Evolutionary conservation across 1,139 yeast genomes (phyloP).

Genomic region (Geotrichum citri-aurantii): DNA sequence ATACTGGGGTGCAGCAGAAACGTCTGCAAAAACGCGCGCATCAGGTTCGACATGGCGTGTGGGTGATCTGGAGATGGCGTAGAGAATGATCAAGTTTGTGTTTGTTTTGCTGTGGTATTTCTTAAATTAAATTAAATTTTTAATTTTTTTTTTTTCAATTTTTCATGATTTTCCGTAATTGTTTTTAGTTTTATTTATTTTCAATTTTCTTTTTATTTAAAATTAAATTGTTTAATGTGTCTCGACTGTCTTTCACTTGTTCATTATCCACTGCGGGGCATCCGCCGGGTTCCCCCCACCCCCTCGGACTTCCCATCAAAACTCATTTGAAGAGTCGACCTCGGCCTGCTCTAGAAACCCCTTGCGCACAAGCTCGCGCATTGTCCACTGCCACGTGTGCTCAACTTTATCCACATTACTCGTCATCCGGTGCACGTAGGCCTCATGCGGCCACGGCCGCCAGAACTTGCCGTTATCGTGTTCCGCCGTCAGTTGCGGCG

Average conservation of each 20-base stretch:
- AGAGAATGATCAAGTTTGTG: no score
- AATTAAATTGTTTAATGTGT: no score
- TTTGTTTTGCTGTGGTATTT: no score
- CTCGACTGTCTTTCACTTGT: no score
- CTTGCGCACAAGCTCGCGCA: constrained; percentile 52
- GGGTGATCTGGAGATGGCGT: no score
- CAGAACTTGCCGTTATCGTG: constrained; percentile 61
- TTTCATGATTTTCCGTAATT: background rate
- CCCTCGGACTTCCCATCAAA: background rate
- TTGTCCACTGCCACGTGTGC: constrained; percentile 81
- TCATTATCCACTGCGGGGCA: background rate
- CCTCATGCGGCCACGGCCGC: constrained; percentile 52
- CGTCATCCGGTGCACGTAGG: constrained; percentile 48
- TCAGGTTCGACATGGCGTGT: background rate
- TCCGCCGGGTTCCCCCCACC: no score
- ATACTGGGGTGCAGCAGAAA: background rate
- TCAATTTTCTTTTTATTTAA: no score
- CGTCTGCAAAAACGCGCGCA: background rate
- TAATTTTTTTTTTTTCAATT: background rate
- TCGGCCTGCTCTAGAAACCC: constrained; percentile 25
- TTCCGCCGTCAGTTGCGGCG: constrained; percentile 45
- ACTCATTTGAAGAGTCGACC: constrained; percentile 4
- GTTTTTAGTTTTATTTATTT: background rate
- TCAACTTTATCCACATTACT: constrained; percentile 57
- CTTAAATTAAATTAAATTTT: background rate